Percentiles rank a stretch among this genome's conserved stretches.
These are phyloP conservation scores for Eucalyptus regnans DNA, from an alignment of 345 rosid genomes.

Conservation along the genomic window DNA sequence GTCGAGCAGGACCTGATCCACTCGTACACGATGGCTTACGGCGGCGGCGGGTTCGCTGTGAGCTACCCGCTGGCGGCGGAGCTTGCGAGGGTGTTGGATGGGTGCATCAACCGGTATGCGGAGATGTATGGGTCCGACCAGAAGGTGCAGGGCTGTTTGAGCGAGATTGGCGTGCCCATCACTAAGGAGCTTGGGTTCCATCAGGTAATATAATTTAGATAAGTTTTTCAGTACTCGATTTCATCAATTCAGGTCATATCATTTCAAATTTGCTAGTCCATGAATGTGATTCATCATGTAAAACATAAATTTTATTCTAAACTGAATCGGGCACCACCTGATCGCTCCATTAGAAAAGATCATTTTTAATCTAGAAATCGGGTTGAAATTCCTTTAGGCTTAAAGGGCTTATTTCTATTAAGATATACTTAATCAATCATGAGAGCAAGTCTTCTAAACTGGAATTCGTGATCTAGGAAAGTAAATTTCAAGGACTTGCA, in stretches of 20 bases:
- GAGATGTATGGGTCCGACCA: conserved; percentile 79
- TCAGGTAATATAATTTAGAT: conserved; percentile 31
- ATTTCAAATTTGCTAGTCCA: not conserved
- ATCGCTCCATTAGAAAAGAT: not conserved
- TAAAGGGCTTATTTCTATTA: not conserved
- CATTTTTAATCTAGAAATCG: not conserved
- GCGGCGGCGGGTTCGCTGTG: conserved; percentile 86
- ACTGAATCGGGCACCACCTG: not conserved
- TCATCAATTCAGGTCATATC: not conserved
- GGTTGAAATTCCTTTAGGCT: not conserved
- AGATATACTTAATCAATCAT: not conserved
- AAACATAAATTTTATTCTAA: not conserved
- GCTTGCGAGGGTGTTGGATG: conserved; percentile 66
- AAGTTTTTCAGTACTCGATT: not conserved
- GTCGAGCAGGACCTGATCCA: conserved; percentile 75
- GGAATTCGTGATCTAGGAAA: not conserved
- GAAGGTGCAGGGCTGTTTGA: conserved; percentile 67
- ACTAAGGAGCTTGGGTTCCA: conserved; percentile 87
- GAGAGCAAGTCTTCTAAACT: not conserved
- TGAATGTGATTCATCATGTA: not conserved
- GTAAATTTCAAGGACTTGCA: not conserved
- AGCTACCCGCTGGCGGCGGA: conserved; percentile 65
- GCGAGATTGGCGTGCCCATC: conserved; percentile 70
- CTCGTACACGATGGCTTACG: conserved; percentile 78
- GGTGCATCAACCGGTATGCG: conserved; percentile 69